These are phyloP conservation scores for Thermothielavioides terrestris DNA, from an alignment of 495 filamentous ascomycete species.

Conservation along the genomic window DNA sequence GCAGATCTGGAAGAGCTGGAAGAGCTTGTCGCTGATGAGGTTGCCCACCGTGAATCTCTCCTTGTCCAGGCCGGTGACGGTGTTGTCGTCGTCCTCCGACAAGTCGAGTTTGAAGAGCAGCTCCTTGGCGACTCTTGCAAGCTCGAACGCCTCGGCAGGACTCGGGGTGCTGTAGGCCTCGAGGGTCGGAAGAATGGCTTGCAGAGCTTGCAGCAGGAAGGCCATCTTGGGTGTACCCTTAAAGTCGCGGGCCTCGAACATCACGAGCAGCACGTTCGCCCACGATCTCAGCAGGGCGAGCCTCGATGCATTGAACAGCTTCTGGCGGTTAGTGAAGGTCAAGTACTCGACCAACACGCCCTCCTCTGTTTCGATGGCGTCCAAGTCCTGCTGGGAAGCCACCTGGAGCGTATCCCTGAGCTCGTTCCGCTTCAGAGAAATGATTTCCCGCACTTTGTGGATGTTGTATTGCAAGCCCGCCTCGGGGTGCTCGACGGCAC, in stretches of 20 bases:
- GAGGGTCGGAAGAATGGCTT: conserved; percentile 76
- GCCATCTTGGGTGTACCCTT: conserved; percentile 55
- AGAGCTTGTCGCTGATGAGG: conserved; percentile 77
- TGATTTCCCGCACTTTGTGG: conserved; percentile 55
- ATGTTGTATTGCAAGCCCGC: conserved; percentile 47
- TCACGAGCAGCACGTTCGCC: conserved; percentile 70
- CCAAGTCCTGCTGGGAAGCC: conserved; percentile 48
- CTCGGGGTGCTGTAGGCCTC: conserved; percentile 61
- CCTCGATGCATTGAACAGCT: conserved; percentile 48
- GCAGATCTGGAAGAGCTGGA: conserved; percentile 79
- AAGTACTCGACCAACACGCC: conserved; percentile 47
- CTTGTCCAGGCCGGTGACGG: conserved; percentile 31
- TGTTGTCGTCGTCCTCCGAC: conserved; percentile 29
- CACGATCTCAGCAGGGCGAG: conserved; percentile 64
- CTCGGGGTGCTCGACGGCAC: conserved; percentile 43
- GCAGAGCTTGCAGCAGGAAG: conserved; percentile 76
- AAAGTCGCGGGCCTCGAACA: conserved; percentile 67
- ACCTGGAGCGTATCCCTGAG: conserved; percentile 40
- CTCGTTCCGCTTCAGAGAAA: conserved; percentile 48
- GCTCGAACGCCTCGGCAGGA: conserved; percentile 54
- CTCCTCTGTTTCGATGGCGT: conserved; percentile 50
- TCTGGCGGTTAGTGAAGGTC: conserved; percentile 54
- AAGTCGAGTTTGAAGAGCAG: conserved; percentile 68
- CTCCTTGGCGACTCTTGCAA: conserved; percentile 68
- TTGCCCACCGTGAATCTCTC: conserved; percentile 50